These are phyloP conservation scores for Kluyveromyces sp. DNA, from an alignment of 1,139 yeast genomes.

Conservation along the genomic window DNA sequence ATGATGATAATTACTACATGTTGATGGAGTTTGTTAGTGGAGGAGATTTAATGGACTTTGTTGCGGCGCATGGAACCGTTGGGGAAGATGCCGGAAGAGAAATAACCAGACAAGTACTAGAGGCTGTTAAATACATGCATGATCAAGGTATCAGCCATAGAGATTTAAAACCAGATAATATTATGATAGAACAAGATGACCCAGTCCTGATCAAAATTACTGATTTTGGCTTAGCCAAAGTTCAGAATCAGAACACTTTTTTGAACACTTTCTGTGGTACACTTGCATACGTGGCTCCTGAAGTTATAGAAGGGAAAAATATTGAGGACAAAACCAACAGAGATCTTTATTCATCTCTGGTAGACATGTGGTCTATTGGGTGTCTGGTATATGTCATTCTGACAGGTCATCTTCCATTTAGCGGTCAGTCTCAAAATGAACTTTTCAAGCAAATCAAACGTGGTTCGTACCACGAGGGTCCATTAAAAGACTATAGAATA, in stretches of 20 bases:
- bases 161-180: slow-evolving; percentile 89
- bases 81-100: slow-evolving; percentile 87
- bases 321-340: slow-evolving; percentile 21
- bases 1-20: slow-evolving; percentile 66
- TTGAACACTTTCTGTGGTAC: slow-evolving; percentile 91
- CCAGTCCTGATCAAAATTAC: slow-evolving; percentile 87
- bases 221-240: slow-evolving; percentile 86
- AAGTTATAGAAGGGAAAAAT: slow-evolving; percentile 68
- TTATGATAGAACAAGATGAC: slow-evolving; percentile 80
- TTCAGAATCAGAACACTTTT: slow-evolving; percentile 66
- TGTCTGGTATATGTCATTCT: slow-evolving; percentile 83
- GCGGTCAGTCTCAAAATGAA: slow-evolving; percentile 84
- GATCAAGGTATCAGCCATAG: slow-evolving; percentile 84
- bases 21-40: slow-evolving; percentile 95
- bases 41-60: slow-evolving; percentile 96
- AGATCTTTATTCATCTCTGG: slow-evolving; percentile 68
- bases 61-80: slow-evolving; percentile 83
- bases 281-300: slow-evolving; percentile 89
- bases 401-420: slow-evolving; percentile 89
- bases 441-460: slow-evolving; percentile 65
- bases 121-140: slow-evolving; percentile 84
- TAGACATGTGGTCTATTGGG: slow-evolving; percentile 95
- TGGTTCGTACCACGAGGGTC: slow-evolving; percentile 77
- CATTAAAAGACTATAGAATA: slow-evolving; percentile 59
- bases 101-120: slow-evolving; percentile 72